A percentile compares a stretch with the other conserved stretches of the same genome.
These are phyloP conservation scores for Leptographium wingfieldii DNA, from an alignment of 2,329 filamentous ascomycete species.

Conservation along the genomic window DNA sequence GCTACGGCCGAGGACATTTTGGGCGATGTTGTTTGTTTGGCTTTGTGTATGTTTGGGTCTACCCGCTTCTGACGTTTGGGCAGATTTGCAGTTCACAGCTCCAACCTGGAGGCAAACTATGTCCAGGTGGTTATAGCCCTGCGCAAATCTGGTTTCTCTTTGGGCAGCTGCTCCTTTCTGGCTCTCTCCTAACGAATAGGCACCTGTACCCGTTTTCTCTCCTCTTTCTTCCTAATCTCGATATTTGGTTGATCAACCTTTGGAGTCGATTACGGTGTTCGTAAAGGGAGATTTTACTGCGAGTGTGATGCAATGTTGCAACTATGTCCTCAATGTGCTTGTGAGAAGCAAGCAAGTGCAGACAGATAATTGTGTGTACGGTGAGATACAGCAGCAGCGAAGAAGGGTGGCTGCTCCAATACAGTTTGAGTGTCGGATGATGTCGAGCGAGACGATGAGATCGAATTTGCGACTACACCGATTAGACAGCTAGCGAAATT, in stretches of 20 bases:
- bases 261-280: constrained; percentile 6
- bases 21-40: constrained; percentile 17
- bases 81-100: not conserved
- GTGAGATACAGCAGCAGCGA: not conserved
- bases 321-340: not conserved
- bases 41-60: not conserved
- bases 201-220: constrained; percentile 3
- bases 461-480: not conserved
- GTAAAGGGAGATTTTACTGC: constrained; percentile 13
- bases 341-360: constrained; percentile 1
- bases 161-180: constrained; percentile 5
- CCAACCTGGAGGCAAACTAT: not conserved
- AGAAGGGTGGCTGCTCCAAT: not conserved
- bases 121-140: not conserved
- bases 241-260: not conserved
- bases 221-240: constrained; percentile 2
- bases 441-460: not conserved
- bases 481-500: not conserved
- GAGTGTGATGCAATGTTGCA: constrained; percentile 7
- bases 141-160: constrained; percentile 22
- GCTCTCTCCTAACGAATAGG: not conserved
- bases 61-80: not conserved
- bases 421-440: not conserved
- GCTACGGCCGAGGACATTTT: constrained; percentile 70
- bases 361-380: not conserved